These are phyloP conservation scores for Penicillium capsulatum DNA, from an alignment of 2,329 filamentous ascomycete species.

Conservation along the genomic window DNA sequence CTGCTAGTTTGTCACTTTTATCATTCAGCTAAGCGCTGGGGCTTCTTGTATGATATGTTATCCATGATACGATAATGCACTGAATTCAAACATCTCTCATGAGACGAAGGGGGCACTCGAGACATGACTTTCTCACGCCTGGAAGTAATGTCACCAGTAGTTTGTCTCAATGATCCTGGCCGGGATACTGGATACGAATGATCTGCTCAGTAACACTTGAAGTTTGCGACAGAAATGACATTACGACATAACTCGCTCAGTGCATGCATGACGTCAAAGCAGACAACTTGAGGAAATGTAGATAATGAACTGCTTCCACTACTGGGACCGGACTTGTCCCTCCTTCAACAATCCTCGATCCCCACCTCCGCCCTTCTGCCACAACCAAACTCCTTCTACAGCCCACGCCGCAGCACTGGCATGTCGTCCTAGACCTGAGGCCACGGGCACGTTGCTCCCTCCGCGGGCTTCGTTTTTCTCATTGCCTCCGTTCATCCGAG, in stretches of 20 bases:
- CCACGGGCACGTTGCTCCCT: slow-evolving; percentile 7
- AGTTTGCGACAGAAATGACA: too few relatives aligned
- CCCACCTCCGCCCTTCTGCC: slow-evolving; percentile 63
- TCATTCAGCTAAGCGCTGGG: too few relatives aligned
- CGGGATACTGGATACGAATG: too few relatives aligned
- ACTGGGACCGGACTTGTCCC: slow-evolving; percentile 28
- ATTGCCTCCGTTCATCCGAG: slow-evolving; percentile 1
- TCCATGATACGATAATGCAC: slow-evolving; percentile 15
- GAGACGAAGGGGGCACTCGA: too few relatives aligned
- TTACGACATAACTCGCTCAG: too few relatives aligned
- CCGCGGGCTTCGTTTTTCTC: slow-evolving; percentile 4
- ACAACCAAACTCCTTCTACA: slow-evolving; percentile 84
- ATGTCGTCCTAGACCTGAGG: slow-evolving; percentile 52
- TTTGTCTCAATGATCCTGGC: too few relatives aligned
- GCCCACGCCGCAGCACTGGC: slow-evolving; percentile 79
- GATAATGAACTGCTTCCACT: not conserved
- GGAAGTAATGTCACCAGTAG: too few relatives aligned
- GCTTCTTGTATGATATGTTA: slow-evolving; percentile 15
- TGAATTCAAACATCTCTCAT: not conserved
- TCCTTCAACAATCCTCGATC: slow-evolving; percentile 40
- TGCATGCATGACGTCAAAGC: too few relatives aligned
- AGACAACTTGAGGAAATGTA: too few relatives aligned
- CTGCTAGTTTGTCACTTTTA: too few relatives aligned
- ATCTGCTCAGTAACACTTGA: too few relatives aligned
- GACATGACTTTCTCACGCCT: too few relatives aligned